phyloP scores from a whole-genome alignment of 441 rosid species.

The Syzygium syzygioides region DNA sequence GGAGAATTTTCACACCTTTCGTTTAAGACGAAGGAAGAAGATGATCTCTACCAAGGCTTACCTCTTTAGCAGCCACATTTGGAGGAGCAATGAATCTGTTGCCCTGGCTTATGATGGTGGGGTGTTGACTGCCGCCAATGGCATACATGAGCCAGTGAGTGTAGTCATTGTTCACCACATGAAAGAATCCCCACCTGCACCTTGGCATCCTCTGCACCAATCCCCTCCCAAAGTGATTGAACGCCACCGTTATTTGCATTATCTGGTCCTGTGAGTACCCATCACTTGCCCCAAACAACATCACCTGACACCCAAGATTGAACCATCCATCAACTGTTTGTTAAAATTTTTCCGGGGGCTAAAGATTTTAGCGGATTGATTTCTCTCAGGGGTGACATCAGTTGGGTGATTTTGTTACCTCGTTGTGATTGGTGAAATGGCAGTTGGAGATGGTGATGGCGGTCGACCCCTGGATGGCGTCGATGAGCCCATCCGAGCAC shows the following conservation, averaged over 20 bases:
- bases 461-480: constrained; percentile 62
- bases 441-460: constrained; percentile 73
- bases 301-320: constrained; percentile 29
- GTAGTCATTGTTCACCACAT: constrained; percentile 87
- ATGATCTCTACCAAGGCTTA: background rate
- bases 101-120: constrained; percentile 84
- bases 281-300: constrained; percentile 58
- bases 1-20: background rate
- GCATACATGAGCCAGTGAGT: constrained; percentile 82
- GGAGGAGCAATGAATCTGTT: constrained; percentile 78
- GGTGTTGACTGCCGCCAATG: constrained; percentile 64
- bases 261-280: constrained; percentile 23
- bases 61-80: constrained; percentile 35
- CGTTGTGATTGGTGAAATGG: constrained; percentile 66
- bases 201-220: constrained; percentile 72
- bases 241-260: constrained; percentile 70
- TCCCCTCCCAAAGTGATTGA: constrained; percentile 64
- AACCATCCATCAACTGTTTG: background rate
- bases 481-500: constrained; percentile 68
- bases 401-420: constrained; percentile 25
- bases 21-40: background rate
- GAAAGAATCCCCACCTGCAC: constrained; percentile 57
- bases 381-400: background rate
- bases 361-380: background rate
- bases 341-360: background rate